Conservation (phyloP, 2,329 filamentous ascomycete genomes). For the Fusarium sp. region DNA sequence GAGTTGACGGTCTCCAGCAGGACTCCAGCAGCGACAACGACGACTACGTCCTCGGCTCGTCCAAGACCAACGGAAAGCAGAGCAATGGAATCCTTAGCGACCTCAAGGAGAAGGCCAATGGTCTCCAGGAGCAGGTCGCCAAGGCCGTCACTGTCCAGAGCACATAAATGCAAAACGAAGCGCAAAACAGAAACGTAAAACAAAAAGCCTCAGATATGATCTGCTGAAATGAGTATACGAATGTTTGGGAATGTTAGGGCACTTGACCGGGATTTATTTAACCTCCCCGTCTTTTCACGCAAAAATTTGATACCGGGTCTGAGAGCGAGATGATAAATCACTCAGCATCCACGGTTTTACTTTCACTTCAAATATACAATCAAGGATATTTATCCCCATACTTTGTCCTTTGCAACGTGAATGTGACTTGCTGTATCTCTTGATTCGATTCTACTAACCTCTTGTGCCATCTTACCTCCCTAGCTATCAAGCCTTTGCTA, state of each 20-base stretch:
- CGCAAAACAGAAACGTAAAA: neutral
- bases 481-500: no score
- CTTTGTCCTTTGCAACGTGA: neutral
- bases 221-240: conserved; percentile 11
- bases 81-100: conserved; percentile 25
- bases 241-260: neutral
- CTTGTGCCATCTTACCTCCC: no score
- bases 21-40: conserved; percentile 31
- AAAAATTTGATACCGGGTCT: conserved; percentile 31
- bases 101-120: conserved; percentile 36
- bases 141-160: conserved; percentile 35
- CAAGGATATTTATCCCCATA: conserved; percentile 13
- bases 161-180: conserved; percentile 6
- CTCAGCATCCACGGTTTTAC: conserved; percentile 38
- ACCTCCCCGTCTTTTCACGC: neutral
- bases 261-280: neutral
- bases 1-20: conserved; percentile 38
- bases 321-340: conserved; percentile 41
- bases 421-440: neutral
- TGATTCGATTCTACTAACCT: no score
- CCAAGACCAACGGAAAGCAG: conserved; percentile 13
- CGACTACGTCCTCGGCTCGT: conserved; percentile 21
- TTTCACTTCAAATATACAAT: conserved; percentile 25
- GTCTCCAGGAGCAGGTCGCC: conserved; percentile 19
- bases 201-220: neutral